Conservation (phyloP, 257 asterid species). For the Parsonsia alboflavescens region DNA sequence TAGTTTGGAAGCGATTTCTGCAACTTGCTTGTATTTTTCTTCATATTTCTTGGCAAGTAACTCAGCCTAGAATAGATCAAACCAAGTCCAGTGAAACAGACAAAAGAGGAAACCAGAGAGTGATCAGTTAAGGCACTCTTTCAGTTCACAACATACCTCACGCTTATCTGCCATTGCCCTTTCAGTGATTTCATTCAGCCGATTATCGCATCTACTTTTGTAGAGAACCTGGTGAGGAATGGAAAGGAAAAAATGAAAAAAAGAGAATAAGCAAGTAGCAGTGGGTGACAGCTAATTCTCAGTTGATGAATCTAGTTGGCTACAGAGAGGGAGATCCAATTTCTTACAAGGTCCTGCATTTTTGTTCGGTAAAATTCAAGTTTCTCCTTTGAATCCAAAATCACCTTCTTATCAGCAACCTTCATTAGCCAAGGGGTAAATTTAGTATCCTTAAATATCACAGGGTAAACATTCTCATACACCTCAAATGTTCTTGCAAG, state of each 20-base stretch:
- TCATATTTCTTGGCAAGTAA: slow-evolving; percentile 80
- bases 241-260: slow-evolving; percentile 14
- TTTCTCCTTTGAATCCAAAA: slow-evolving; percentile 92
- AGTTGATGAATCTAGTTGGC: slow-evolving; percentile 4
- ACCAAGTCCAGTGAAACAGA: slow-evolving; percentile 13
- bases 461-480: slow-evolving; percentile 7
- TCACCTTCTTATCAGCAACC: slow-evolving; percentile 65
- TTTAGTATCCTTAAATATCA: slow-evolving; percentile 16
- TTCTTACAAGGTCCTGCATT: slow-evolving; percentile 99
- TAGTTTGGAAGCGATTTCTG: slow-evolving; percentile 89
- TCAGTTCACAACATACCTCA: slow-evolving; percentile 50
- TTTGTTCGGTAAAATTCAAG: slow-evolving; percentile 84
- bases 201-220: slow-evolving; percentile 97
- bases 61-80: slow-evolving; percentile 62
- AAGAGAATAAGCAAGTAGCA: slow-evolving; percentile 8
- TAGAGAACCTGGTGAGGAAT: slow-evolving; percentile 62
- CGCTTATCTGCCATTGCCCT: slow-evolving; percentile 89
- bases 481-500: slow-evolving; percentile 10
- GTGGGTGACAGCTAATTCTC: background rate
- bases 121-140: background rate
- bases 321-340: slow-evolving; percentile 6
- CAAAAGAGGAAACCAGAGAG: slow-evolving; percentile 1
- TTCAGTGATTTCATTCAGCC: slow-evolving; percentile 95
- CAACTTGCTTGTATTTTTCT: slow-evolving; percentile 88
- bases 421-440: slow-evolving; percentile 29